Evolutionary conservation across 176 grass and related monocot species (phyloP).

Genomic region (Areca catechu): DNA sequence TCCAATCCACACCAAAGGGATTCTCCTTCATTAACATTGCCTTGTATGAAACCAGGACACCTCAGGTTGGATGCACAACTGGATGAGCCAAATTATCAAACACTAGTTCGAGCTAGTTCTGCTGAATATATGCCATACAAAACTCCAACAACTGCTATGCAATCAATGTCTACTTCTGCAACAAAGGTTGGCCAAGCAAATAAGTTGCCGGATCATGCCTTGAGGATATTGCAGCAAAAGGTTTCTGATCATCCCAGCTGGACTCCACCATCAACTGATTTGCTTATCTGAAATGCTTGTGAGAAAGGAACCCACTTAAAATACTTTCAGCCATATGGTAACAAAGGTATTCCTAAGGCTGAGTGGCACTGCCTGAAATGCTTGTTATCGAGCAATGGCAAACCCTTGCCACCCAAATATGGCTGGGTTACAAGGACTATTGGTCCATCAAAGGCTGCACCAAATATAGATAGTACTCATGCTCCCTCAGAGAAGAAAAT

Average conservation of each 20-base stretch:
- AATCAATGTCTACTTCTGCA: conserved; percentile 18
- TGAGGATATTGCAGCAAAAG: conserved; percentile 44
- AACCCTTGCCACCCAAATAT: conserved; percentile 89
- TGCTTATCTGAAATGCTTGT: conserved; percentile 94
- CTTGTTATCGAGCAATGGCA: conserved; percentile 63
- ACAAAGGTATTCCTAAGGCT: too few species aligned
- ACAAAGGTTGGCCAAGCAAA: conserved; percentile 28
- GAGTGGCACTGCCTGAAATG: conserved; percentile 95
- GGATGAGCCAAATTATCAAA: too few species aligned
- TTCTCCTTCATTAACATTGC: too few species aligned
- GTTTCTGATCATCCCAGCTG: too few species aligned
- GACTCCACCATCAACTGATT: conserved; percentile 83
- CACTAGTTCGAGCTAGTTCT: too few species aligned
- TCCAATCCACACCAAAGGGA: too few species aligned
- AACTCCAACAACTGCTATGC: too few species aligned
- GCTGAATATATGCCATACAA: too few species aligned
- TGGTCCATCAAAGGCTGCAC: conserved; percentile 37
- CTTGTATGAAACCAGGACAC: too few species aligned
- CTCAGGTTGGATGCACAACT: too few species aligned
- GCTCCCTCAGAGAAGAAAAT: too few species aligned
- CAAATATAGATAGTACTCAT: too few species aligned
- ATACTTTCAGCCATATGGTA: conserved; percentile 77
- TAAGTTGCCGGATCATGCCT: conserved; percentile 31
- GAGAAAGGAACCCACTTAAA: conserved; percentile 91
- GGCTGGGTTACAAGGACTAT: conserved; percentile 83